phyloP scores from a whole-genome alignment of 2,329 filamentous ascomycete genomes.

The Orbilia quercus region DNA sequence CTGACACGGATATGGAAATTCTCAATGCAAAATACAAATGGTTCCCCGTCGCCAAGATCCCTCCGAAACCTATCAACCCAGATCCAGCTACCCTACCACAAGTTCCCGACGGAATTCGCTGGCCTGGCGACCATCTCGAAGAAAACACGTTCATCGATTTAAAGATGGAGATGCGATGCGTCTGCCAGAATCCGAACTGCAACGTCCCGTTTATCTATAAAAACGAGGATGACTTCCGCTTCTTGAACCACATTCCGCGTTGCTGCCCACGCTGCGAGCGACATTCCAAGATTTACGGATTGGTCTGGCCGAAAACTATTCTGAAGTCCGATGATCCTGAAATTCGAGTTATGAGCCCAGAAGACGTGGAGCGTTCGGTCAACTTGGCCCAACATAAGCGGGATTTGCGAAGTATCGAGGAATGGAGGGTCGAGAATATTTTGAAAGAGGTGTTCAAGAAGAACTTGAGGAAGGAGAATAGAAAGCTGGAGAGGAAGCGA shows the following conservation, averaged over 20 bases:
- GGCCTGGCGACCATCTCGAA: conserved; percentile 42
- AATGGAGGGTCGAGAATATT: conserved; percentile 52
- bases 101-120: conserved; percentile 46
- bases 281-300: conserved; percentile 95
- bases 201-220: conserved; percentile 46
- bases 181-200: conserved; percentile 48
- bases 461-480: conserved; percentile 46
- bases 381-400: conserved; percentile 45
- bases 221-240: conserved; percentile 51
- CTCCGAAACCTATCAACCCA: conserved; percentile 43
- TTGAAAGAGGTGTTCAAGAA: conserved; percentile 48
- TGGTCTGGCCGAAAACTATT: conserved; percentile 94
- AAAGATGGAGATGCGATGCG: conserved; percentile 51
- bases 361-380: conserved; percentile 47
- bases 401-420: conserved; percentile 44
- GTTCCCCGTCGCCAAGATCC: conserved; percentile 24
- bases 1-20: conserved; percentile 52
- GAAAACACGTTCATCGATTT: conserved; percentile 50
- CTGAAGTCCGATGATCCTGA: conserved; percentile 78
- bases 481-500: conserved; percentile 46
- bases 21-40: conserved; percentile 52
- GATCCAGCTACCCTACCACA: conserved; percentile 39
- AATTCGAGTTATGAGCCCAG: conserved; percentile 47
- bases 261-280: conserved; percentile 93
- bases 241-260: conserved; percentile 72